Conservation (phyloP, 495 filamentous ascomycete genomes). For the Podospora tetraspora region DNA sequence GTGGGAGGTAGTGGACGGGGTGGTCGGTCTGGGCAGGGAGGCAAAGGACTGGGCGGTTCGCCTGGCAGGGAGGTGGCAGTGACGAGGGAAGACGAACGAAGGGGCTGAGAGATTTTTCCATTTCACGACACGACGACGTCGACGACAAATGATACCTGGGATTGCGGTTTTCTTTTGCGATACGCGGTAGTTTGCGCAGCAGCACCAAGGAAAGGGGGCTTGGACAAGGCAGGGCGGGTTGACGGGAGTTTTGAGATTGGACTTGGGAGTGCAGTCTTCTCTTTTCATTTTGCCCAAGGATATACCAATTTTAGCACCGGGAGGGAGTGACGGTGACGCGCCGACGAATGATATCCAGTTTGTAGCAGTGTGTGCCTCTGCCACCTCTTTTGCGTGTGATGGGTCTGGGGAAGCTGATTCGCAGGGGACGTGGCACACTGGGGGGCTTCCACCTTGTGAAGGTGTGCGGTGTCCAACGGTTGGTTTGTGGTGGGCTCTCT, state of each 20-base stretch:
- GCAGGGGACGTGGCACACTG: not conserved
- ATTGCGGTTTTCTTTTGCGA: not conserved
- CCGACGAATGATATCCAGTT: not conserved
- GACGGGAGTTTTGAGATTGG: constrained; percentile 2
- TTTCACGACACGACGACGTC: constrained; percentile 1
- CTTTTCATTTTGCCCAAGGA: not conserved
- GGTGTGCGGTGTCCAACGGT: not conserved
- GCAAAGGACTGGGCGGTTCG: not conserved
- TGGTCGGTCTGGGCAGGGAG: not conserved
- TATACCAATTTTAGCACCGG: constrained; percentile 11
- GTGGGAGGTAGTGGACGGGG: constrained; percentile 39
- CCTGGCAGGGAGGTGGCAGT: constrained; percentile 8
- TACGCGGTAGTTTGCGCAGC: not conserved
- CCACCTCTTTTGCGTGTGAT: not conserved
- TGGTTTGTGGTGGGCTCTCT: not conserved
- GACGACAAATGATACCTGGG: constrained; percentile 6
- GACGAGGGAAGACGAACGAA: not conserved
- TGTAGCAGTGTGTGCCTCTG: not conserved
- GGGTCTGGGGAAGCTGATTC: not conserved
- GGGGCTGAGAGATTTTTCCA: not conserved
- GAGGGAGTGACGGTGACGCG: not conserved
- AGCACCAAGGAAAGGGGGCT: not conserved
- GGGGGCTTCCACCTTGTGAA: not conserved
- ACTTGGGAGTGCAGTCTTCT: not conserved
- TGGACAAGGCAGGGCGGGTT: constrained; percentile 1